Percentiles rank a stretch among this genome's conserved stretches.
Conservation (phyloP, 176 grass and related monocot genomes). For the Carex pumila region DNA sequence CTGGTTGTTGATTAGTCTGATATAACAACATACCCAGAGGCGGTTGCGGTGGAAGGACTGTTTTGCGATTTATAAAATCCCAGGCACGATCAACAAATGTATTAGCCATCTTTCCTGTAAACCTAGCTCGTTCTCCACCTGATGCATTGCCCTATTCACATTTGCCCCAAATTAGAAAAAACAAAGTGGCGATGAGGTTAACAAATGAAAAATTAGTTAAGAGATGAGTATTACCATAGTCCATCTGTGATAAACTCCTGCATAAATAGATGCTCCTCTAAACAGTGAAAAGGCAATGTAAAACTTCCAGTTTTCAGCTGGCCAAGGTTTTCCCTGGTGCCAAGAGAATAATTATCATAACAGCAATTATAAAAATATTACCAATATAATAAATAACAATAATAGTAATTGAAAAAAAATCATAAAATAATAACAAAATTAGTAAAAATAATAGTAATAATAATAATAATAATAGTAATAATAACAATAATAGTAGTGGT, state of each 20-base stretch:
- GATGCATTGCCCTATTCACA: constrained; percentile 82
- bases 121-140: constrained; percentile 81
- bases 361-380: constrained; percentile 1
- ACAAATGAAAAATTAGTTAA: constrained; percentile 8
- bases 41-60: constrained; percentile 46
- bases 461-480: neutral
- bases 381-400: neutral
- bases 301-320: constrained; percentile 82
- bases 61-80: constrained; percentile 55
- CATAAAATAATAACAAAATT: neutral
- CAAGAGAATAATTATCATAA: constrained; percentile 6
- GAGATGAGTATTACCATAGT: constrained; percentile 51
- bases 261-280: constrained; percentile 78
- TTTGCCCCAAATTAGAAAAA: constrained; percentile 25
- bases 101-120: constrained; percentile 44
- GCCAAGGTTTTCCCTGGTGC: constrained; percentile 69
- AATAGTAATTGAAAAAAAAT: neutral
- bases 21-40: constrained; percentile 37
- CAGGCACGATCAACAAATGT: constrained; percentile 62
- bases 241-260: constrained; percentile 96
- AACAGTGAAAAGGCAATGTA: constrained; percentile 88
- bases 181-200: constrained; percentile 19
- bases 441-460: neutral
- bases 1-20: neutral
- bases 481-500: neutral